Evolutionary conservation across 2,329 filamentous ascomycete genomes (phyloP).

Genomic region (Raffaelea ambrosiae): DNA sequence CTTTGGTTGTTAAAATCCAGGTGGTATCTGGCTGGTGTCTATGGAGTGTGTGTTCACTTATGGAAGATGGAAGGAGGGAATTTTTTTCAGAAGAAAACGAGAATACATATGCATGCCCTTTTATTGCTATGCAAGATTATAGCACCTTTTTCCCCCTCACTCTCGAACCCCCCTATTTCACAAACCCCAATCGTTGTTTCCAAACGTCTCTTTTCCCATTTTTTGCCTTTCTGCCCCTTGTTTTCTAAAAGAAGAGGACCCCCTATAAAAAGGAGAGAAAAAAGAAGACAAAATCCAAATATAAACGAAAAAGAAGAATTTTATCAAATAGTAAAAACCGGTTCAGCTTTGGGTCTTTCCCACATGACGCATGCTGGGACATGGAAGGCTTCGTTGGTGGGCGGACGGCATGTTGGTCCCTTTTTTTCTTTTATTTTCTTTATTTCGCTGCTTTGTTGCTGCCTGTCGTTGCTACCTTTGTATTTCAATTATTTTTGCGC

Average conservation of each 20-base stretch:
- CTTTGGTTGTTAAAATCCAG: slow-evolving; percentile 30
- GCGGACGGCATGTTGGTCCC: too few species aligned
- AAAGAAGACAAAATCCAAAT: not conserved
- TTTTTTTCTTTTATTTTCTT: slow-evolving; percentile 6
- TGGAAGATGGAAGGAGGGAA: slow-evolving; percentile 33
- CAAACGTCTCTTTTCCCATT: slow-evolving; percentile 2
- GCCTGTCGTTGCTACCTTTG: too few species aligned
- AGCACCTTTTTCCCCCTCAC: not conserved
- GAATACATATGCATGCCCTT: slow-evolving; percentile 5
- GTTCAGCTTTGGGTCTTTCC: not conserved
- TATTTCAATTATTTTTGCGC: not conserved
- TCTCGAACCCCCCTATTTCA: not conserved
- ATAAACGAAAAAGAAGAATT: slow-evolving; percentile 2
- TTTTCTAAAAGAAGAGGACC: not conserved
- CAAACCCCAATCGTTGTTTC: slow-evolving; percentile 4
- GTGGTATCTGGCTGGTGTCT: slow-evolving; percentile 48
- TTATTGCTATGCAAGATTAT: slow-evolving; percentile 9
- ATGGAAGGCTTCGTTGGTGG: too few species aligned
- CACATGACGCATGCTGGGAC: not conserved
- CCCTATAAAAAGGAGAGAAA: not conserved
- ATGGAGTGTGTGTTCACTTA: slow-evolving; percentile 54
- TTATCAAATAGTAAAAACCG: slow-evolving; percentile 14
- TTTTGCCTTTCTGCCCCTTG: not conserved
- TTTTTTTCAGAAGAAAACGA: slow-evolving; percentile 6
- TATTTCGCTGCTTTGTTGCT: slow-evolving; percentile 1